A percentile compares a stretch with the other conserved stretches of the same genome.
Conservation (phyloP, 352 stramenopile genomes). For the Pythium pyrilobum region DNA sequence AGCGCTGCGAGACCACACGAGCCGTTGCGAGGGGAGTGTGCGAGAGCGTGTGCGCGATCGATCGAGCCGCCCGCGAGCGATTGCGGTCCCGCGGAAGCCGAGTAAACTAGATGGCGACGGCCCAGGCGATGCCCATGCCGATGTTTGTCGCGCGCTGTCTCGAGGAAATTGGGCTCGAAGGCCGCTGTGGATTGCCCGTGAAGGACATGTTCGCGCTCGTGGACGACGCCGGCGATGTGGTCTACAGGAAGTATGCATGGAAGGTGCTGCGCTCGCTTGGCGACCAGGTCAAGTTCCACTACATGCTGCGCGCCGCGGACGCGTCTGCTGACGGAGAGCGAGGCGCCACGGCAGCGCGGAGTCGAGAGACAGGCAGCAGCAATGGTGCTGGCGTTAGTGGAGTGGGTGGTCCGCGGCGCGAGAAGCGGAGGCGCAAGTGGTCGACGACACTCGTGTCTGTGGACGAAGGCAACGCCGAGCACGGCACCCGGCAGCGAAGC, state of each 20-base stretch:
- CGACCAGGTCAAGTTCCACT: conserved; percentile 54
- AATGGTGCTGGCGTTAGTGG: not conserved
- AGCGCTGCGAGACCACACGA: not conserved
- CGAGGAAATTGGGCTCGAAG: conserved; percentile 77
- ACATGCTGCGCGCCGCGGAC: conserved; percentile 33
- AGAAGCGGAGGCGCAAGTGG: conserved; percentile 68
- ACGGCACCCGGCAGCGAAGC: not conserved
- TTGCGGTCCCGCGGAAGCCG: not conserved
- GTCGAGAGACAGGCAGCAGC: not conserved
- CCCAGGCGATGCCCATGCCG: conserved; percentile 39
- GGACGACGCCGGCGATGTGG: conserved; percentile 45
- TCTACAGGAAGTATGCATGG: conserved; percentile 60
- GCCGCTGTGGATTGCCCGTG: conserved; percentile 61
- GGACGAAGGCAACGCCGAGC: conserved; percentile 12
- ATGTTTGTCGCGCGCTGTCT: conserved; percentile 70
- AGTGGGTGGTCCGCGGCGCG: conserved; percentile 4
- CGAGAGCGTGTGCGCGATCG: not conserved
- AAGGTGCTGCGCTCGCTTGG: conserved; percentile 50
- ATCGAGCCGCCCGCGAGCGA: conserved; percentile 6
- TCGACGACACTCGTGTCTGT: conserved; percentile 48
- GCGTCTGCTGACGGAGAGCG: not conserved
- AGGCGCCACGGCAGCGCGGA: not conserved
- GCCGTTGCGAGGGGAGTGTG: not conserved
- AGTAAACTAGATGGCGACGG: conserved; percentile 9
- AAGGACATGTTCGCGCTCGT: conserved; percentile 52